These are phyloP conservation scores for Panaeolus papilionaceus DNA, from an alignment of 768 basidiomycete genomes.

Conservation along the genomic window DNA sequence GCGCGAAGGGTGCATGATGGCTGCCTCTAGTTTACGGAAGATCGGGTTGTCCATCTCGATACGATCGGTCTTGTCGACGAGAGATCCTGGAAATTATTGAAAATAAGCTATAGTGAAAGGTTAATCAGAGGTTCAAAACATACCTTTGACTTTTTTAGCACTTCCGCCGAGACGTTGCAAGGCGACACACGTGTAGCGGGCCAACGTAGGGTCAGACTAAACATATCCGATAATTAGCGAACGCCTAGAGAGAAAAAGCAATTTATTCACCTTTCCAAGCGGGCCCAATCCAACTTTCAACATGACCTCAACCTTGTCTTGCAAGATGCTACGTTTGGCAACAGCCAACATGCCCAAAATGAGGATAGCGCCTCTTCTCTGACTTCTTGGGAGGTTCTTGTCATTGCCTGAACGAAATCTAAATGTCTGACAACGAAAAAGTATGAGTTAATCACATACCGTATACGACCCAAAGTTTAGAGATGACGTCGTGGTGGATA, in stretches of 20 bases:
- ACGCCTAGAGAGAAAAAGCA: background rate
- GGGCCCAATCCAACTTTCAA: conserved; percentile 87
- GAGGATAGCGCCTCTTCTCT: conserved; percentile 94
- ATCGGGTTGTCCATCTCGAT: conserved; percentile 87
- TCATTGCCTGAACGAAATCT: conserved; percentile 61
- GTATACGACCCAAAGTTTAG: conserved; percentile 96
- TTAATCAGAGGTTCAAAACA: no score
- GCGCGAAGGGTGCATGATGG: conserved; percentile 80
- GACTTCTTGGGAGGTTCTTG: conserved; percentile 75
- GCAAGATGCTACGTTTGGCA: conserved; percentile 76
- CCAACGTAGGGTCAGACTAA: conserved; percentile 87
- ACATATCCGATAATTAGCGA: background rate
- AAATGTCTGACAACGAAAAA: background rate
- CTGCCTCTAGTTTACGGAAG: conserved; percentile 81
- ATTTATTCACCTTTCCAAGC: conserved; percentile 70
- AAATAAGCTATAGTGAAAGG: no score
- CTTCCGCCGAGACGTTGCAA: conserved; percentile 92
- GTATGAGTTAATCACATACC: conserved; percentile 55
- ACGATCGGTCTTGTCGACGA: conserved; percentile 85
- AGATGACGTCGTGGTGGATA: conserved; percentile 83
- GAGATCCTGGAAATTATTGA: conserved; percentile 69
- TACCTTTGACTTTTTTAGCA: conserved; percentile 96
- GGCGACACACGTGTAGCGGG: conserved; percentile 93
- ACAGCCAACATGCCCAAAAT: conserved; percentile 97
- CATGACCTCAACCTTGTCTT: conserved; percentile 82